Evolutionary conservation across 2,329 filamentous ascomycete species (phyloP), one percentile per base, ranked within the genome.

Genomic region (Sporothrix sp.): DNA sequence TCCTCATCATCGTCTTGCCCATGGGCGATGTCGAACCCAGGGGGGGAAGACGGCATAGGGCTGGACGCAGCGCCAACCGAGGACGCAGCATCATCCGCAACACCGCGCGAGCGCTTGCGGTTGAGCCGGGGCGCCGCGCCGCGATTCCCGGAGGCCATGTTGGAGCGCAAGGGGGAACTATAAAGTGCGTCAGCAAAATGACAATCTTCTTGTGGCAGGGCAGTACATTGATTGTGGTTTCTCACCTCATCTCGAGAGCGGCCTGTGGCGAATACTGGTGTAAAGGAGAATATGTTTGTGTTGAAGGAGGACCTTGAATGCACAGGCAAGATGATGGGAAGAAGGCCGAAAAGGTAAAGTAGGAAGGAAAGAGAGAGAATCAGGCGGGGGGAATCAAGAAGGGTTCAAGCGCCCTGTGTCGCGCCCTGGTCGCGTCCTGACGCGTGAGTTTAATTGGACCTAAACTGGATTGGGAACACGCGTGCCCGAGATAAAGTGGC

Each of bases 101-200:
- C 69, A 14, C 68, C 69, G 52, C 77, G 75, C 32, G 75, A 71
- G 44, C 78, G 75, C 63, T 81, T 81, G 59, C 77, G 74, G 61
- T 65, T 74, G 40, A 68, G 65, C 50, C 72, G 68, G 43, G 71
- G 65, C 38, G 69, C 73, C 23, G 76, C 65, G 48, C 87, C 87
- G 59, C 87, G 81, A 68, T 95, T 95, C 60, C 83, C 88, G 57
- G 89, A 90, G 54, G 84, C 81, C 74, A 86, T 84, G 69, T 82
- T 88, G 59, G 82, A 76, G 67, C 84, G 82, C 54, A 94, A 76
- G 65, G 90, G 89, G 66, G 88, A 94, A 73, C 87, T 94, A 63
- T 8, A 8, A n/a, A 18, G 8, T 10, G 25, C 33, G 38, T 50
- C 16, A 43, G 48, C 21, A 23, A 18, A 7, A 30, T 4, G 37